Conservation (phyloP, 192 early-diverging fungal species). For the Rhizoclosmatium globosum region DNA sequence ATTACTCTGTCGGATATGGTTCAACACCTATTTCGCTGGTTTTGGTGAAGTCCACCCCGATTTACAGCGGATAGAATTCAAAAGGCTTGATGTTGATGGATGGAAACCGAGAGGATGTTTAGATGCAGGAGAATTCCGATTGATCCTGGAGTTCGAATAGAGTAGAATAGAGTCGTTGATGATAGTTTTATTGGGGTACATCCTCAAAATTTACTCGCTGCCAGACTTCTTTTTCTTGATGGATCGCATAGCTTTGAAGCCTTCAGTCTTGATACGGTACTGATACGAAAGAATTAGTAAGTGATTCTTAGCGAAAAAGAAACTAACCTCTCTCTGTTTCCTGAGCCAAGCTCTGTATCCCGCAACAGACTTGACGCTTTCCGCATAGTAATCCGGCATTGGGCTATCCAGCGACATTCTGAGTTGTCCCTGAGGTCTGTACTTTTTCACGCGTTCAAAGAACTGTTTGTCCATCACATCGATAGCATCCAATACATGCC, state of each 20-base stretch:
- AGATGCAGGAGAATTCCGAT: background rate
- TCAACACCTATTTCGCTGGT: slow-evolving; percentile 3
- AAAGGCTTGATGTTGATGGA: background rate
- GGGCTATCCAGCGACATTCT: slow-evolving; percentile 52
- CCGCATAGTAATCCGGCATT: slow-evolving; percentile 91
- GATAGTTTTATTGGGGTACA: background rate
- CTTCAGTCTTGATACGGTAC: slow-evolving; percentile 34
- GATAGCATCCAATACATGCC: slow-evolving; percentile 18
- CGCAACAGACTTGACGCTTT: slow-evolving; percentile 84
- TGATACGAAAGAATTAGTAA: background rate
- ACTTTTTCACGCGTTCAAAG: slow-evolving; percentile 48
- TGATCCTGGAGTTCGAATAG: background rate
- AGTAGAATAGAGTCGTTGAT: too few relatives aligned
- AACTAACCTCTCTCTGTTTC: slow-evolving; percentile 65
- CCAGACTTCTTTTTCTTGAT: slow-evolving; percentile 19
- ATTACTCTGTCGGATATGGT: background rate
- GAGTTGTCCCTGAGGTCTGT: slow-evolving; percentile 51
- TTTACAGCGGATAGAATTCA: background rate
- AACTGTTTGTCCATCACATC: slow-evolving; percentile 49
- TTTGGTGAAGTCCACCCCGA: background rate
- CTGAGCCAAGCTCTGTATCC: slow-evolving; percentile 88
- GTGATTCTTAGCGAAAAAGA: background rate
- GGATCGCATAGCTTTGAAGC: slow-evolving; percentile 25
- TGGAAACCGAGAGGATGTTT: background rate
- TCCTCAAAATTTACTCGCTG: background rate